Evolutionary conservation across 805 yeast species (phyloP), one percentile per base, ranked within the genome.

Genomic region (Isabelozyma pseudorhagii): DNA sequence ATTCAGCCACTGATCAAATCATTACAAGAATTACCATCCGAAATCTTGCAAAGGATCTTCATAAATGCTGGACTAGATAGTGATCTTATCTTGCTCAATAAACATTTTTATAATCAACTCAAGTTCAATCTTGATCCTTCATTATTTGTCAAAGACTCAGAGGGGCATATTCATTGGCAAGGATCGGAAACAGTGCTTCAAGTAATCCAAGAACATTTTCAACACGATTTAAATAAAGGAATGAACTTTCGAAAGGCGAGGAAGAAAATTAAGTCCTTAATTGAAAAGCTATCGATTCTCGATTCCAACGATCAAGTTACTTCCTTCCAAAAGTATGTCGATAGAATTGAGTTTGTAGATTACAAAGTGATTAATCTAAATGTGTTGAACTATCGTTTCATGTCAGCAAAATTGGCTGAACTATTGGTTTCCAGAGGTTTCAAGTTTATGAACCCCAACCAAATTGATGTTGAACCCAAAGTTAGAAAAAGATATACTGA

Each of bases 1-100:
- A 45, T 54, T 43, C 50, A 21, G 6, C 25, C 25, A 21, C 25
- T 21, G 25, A 21, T 21, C 25, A 21, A 21, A 21, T 21, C 25
- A 4, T 21, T 77, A 9, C 68, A 67, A 38, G 56, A 60, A 11
- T 59, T 80, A 10, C 84, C 84, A 1, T 47, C 59, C 3, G 83
- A 80, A 49, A 47, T 81, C 2, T 50, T 79, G 2, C 68, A 62
- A 25, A 58, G 57, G 40, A 69, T 81, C 8, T 74, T 77, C 55
- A 56, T 70, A 2, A 52, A 54, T n/a, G 60, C 77, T 3, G 74
- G 74, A 1, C 59, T 71, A n/a, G 60, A 47, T 14, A 70, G 69
- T 47, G 50, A 49, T 4, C 62, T 80, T 4, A 72, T 78, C 0
- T 58, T 72, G 11, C 61, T 67, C 1, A 71, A 69, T 50, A 64